Base-by-base conservation (phyloP, 331 rosid genomes). In the Dryas integrifolia region DNA sequence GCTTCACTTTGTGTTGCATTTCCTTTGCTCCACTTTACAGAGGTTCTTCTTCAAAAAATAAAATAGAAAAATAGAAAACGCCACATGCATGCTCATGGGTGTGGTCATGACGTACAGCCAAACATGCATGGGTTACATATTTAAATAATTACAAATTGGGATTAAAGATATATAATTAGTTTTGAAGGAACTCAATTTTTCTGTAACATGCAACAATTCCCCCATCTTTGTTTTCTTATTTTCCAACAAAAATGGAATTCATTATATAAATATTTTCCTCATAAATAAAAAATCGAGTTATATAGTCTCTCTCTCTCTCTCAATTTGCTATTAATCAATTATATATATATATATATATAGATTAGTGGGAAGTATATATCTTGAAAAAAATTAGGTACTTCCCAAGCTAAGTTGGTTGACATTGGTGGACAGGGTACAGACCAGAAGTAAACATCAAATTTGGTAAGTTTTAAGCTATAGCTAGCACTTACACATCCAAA, bases 361-460 rank as follows among this genome's bases (percentile, higher is more conserved):
- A 26, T 58, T 30, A 30, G 35, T 2, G 35, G 35, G 35, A 30
- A 30, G 35, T 30, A 30, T 2, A 30, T 2, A 30, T 30, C 35
- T 30, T 30, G 35, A 30, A 2, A 12, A 4, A 26, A 30, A 41
- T 24, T 30, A 21, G 10, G 15, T 11, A 35, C 55, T 65, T 46
- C 43, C 52, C 18, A 64, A 16, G 70, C 10, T 24, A 65, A 65
- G 0, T 18, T 5, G 35, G 53, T 3, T 24, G 26, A 7, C 39
- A 21, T 9, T 14, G 45, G 46, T 14, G 5, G 46, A 5, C 41
- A 50, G 26, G 11, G 7, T 24, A 21, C 64, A 55, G 74, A 6
- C 9, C 14, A 53, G 51, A 55, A 41, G 64, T 53, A 55, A 41
- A 53, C 74, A 69, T 69, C 64, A 18, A 12, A 6, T 40, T 69